Base-by-base conservation (phyloP, 2,329 filamentous ascomycete genomes). In the Trichophyton schoenleinii region DNA sequence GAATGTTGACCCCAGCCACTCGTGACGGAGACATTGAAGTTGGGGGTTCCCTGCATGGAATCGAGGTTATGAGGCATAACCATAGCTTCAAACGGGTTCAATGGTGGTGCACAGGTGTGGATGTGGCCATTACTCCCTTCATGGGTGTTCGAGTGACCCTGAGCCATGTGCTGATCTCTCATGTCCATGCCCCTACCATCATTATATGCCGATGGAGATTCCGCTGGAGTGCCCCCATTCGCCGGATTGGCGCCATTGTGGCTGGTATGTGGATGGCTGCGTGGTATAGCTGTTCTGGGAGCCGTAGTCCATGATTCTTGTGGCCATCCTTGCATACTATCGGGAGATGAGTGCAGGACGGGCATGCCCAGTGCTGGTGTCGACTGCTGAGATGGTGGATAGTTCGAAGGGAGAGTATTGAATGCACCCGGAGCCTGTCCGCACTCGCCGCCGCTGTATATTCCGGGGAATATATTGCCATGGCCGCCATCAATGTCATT, bases 401-500 rank as follows among this genome's bases (percentile, higher is more conserved):
- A 63, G 41, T 36, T 42, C 1, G 65, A 48, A 41, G 61, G 60
- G 20, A 65, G 58, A 8, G 62, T 46, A 31, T 64, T 61, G 42
- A 65, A 61, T n/a, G 61, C 57, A 6, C 57, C 62, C 15, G 61
- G 57, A 13, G 60, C 36, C 63, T 73, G 70, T 42, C 72, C 70
- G 49, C 70, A 73, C 63, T 75, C 74, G 65, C 70, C 77, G 44
- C 70, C 75, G 11, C 73, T 75, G 58, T 79, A 78, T n/a, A 80
- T 74, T 2, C 74, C 75, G 20, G 77, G 79, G 63, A 79, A 94
- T n/a, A 95, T 87, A 69, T 92, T 95, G 60, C 86, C 83, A 65
- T 87, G 82, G 0, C 89, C 89, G 41, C 85, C 85, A 67, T 95
- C 90, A 71, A 95, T 84, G 22, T 86, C 87, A 3, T 87, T 86